Conservation (phyloP, 2,329 filamentous ascomycete species). For the Monosporascus sp. region DNA sequence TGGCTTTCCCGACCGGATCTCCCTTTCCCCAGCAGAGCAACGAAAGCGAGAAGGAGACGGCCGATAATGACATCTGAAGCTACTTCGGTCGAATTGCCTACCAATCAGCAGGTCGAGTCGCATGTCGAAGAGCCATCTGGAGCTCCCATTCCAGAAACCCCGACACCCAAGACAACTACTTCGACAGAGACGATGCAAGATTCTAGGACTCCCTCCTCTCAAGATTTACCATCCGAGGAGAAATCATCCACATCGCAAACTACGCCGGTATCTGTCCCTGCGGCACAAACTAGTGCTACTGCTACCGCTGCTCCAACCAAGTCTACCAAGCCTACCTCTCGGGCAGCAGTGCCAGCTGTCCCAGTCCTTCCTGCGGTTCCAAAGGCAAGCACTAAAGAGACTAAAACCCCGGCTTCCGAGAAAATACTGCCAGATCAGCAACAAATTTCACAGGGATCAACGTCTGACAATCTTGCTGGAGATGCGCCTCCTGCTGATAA, state of each 20-base stretch:
- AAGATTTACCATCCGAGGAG: constrained; percentile 27
- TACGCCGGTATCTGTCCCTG: constrained; percentile 28
- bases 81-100: constrained; percentile 37
- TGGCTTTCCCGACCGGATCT: constrained; percentile 50
- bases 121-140: constrained; percentile 15
- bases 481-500: constrained; percentile 7
- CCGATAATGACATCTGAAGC: constrained; percentile 30
- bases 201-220: constrained; percentile 26
- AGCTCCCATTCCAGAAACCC: constrained; percentile 13
- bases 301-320: constrained; percentile 22
- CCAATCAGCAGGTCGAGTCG: constrained; percentile 26
- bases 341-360: constrained; percentile 34
- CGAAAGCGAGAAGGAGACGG: constrained; percentile 38
- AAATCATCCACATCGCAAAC: constrained; percentile 29
- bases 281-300: constrained; percentile 16
- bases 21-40: constrained; percentile 41
- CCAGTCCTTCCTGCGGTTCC: constrained; percentile 44
- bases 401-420: constrained; percentile 17
- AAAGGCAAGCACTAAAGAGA: constrained; percentile 31
- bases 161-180: constrained; percentile 10
- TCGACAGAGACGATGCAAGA: constrained; percentile 5
- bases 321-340: constrained; percentile 25
- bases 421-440: constrained; percentile 16
- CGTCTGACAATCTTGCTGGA: constrained; percentile 8
- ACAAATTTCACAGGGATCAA: constrained; percentile 4